Base-by-base conservation (phyloP, 768 basidiomycete genomes). In the Lyophyllum decastes region DNA sequence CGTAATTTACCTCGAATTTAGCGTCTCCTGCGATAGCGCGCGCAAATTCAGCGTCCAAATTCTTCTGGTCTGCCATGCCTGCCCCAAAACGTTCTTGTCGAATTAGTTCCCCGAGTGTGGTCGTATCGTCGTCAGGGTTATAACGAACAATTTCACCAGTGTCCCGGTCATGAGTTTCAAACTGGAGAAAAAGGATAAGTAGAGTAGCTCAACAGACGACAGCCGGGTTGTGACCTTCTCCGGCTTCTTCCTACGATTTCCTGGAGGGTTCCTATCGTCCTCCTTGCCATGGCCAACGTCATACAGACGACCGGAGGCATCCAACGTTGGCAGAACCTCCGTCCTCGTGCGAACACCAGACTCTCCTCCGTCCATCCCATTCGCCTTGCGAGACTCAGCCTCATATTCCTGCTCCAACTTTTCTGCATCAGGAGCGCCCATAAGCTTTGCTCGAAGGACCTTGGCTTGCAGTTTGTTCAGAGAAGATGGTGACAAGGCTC, bases 391-490 rank as follows among this genome's bases (percentile, higher is more conserved):
- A 50, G 79, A 68, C 67, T 92, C 91, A 17, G 70, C 76, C 53
- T 98, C 93, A 62, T 98, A 99, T 73, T 96, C 88, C 53, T 79
- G 78, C 73, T 99, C 94, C 41, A 99, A 75, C 44, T 79, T 76
- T 21, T 81, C 83, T 8, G 94, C 92, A 65, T 94, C 82, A 1
- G 89, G 80, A n/a, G 85, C 80, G 30, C 83, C 86, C 82, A 91
- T 90, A 30, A 99, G 79, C 69, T 90, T 95, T 4, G 97, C 95
- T 34, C 93, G 87, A 9, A 99, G 76, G 1, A 97, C 95, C 63
- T 89, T 89, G 3, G 96, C 96, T 71, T 99, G 96, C 1, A 99
- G 73, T 67, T 87, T 90, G 71, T 99, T 98, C 46, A 98, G 76
- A 16, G 90, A 91, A 1, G 89, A 88, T 2, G 88, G 87, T 0